Base-by-base conservation (phyloP, 75 land plant genomes). In the Sequoiadendron giganteum region DNA sequence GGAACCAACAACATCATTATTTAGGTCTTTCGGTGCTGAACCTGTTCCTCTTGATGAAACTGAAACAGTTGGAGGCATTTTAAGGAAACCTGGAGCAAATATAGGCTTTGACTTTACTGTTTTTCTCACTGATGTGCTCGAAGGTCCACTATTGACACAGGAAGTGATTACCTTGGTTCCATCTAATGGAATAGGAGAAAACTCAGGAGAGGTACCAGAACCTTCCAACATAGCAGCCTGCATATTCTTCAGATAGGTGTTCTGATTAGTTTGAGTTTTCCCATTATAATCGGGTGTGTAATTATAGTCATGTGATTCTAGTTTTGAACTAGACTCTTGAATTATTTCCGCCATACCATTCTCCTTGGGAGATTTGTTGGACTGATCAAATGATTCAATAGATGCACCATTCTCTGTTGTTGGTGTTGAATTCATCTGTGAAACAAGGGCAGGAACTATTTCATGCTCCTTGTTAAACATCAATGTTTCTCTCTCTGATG, bases 31-130 rank as follows among this genome's bases (percentile, higher is more conserved):
- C 28, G 10, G 83, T 45, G 47, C 42, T 38, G 83, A 45, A 25
- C 30, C 7, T 18, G 39, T 40, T 28, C 49, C 83, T 16, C 48
- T 81, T 18, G 48, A 81, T 80, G 47, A 40, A 39, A 80, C 19
- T 45, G 84, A 82, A 47, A 45, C n/a, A 82, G 43, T 82, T 38
- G 58, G 70, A 16, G 90, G 75, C 78, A 48, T 87, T 25, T 81
- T 87, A 73, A 91, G 90, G 54, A 91, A 91, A 77, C 92, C 92
- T 86, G 89, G 90, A 89, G 90, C 52, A 86, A 91, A 86, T 6
- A 89, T 52, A 32, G 92, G 89, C 81, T 89, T 89, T 30, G 28
- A 18, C 32, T 86, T 89, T 15, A 52, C 68, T 16, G 28, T 34
- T 55, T 85, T 85, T 48, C 38, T 85, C 21, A 48, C 42, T 18